Evolutionary conservation across 1,139 yeast species (phyloP), one percentile per base, ranked within the genome.

Genomic region (Hyphopichia pseudoburtonii): DNA sequence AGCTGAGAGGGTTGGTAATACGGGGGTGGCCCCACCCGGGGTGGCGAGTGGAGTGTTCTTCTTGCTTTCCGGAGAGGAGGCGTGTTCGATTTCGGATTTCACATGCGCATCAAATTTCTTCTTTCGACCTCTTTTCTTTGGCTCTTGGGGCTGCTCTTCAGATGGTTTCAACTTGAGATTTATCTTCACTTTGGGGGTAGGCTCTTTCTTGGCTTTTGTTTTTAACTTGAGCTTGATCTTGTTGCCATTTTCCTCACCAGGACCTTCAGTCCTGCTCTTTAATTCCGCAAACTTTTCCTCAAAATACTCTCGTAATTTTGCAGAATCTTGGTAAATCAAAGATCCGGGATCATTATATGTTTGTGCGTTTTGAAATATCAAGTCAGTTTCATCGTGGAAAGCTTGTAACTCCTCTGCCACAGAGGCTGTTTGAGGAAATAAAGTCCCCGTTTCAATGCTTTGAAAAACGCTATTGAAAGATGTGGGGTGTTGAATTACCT

Each of bases 321-420:
- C 58, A 1, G 86, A 76, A 55, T 81, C 84, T 46, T 76, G 78
- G 47, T 73, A 72, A 33, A 80, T 77, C 26, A 75, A 62, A 17
- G 83, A 70, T 3, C 68, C 69, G 15, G 78, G 76, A 41, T 76
- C 79, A 52, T 80, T 81, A 51, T 76, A 81, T 3, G 73, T 60
- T 43, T 72, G 72, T 2, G 86, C 84, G 54, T 82, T 82, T 36
- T 66, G 53, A 52, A 81, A 80, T 10, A 81, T 74, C 34, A 78
- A 55, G 16, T 57, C 48, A 3, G 78, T 58, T 33, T 78, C 82
- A 17, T 66, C 69, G 42, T 71, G 56, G 46, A 80, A 76, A 30
- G 66, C 69, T 37, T 64, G 63, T 30, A 79, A 64, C 39, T 74
- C 72, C 2, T 70, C 67, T 34, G 71, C 41, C 5, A 62, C 38